Conservation (phyloP, 2,329 filamentous ascomycete species). For the Penicillium nordicum region DNA sequence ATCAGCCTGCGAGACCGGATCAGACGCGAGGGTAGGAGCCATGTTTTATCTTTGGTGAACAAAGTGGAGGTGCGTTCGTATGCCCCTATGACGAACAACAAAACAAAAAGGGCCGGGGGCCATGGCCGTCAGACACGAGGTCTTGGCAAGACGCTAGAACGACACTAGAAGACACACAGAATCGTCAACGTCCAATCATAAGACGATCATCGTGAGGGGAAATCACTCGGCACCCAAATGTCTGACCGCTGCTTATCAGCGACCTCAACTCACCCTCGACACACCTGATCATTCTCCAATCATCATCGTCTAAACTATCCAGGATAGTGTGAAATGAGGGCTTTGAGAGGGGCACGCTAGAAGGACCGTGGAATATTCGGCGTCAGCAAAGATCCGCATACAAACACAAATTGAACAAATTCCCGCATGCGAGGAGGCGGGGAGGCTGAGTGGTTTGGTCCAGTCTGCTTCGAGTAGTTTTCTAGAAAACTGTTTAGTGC, state of each 20-base stretch:
- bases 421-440: slow-evolving; percentile 18
- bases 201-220: slow-evolving; percentile 4
- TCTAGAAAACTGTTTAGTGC: slow-evolving; percentile 8
- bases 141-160: slow-evolving; percentile 3
- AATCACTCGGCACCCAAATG: slow-evolving; percentile 2
- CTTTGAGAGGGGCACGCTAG: slow-evolving; percentile 15
- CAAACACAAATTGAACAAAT: slow-evolving; percentile 17
- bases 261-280: background rate
- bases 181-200: slow-evolving; percentile 1
- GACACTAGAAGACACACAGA: slow-evolving; percentile 21
- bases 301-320: background rate
- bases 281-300: slow-evolving; percentile 1
- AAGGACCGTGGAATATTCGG: slow-evolving; percentile 22
- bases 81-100: background rate
- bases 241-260: slow-evolving; percentile 19
- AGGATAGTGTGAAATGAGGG: background rate
- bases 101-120: too few relatives aligned
- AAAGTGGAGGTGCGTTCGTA: too few relatives aligned
- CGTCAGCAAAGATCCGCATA: slow-evolving; percentile 15
- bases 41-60: too few relatives aligned
- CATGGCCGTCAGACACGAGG: slow-evolving; percentile 1
- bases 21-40: too few relatives aligned
- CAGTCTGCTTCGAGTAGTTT: slow-evolving; percentile 5
- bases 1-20: too few relatives aligned
- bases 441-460: slow-evolving; percentile 16